Evolutionary conservation across 208 protist species (phyloP).

Genomic region (Ichthyophonus hoferi): DNA sequence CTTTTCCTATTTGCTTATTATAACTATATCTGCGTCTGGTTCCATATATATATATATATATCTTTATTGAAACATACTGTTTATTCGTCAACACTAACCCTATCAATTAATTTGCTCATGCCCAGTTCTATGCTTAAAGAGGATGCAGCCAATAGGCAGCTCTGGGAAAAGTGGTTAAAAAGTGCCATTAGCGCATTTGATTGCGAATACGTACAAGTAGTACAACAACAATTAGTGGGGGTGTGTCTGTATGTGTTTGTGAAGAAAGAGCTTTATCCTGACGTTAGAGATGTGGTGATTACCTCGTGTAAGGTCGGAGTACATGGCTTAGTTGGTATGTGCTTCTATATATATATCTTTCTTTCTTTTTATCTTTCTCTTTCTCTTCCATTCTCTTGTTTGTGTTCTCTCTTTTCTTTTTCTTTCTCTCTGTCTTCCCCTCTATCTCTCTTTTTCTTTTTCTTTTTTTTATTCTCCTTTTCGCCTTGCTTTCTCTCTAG

Average conservation of each 20-base stretch:
- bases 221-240: slow-evolving; percentile 43
- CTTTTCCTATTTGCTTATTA: too few relatives aligned
- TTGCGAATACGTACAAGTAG: slow-evolving; percentile 12
- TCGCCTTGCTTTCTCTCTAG: background rate
- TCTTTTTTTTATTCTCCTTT: background rate
- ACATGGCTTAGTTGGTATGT: slow-evolving; percentile 21
- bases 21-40: too few relatives aligned
- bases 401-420: background rate
- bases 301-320: slow-evolving; percentile 35
- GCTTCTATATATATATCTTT: background rate
- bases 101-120: background rate
- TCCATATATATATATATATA: too few relatives aligned
- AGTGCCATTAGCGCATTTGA: background rate
- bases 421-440: background rate
- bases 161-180: slow-evolving; percentile 20
- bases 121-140: slow-evolving; percentile 23
- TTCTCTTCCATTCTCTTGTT: background rate
- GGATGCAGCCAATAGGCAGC: slow-evolving; percentile 2
- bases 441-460: background rate
- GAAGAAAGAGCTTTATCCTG: background rate
- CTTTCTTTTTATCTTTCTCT: background rate
- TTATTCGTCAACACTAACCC: too few relatives aligned
- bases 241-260: slow-evolving; percentile 46
- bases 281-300: slow-evolving; percentile 33
- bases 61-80: too few relatives aligned